Evolutionary conservation across 106 monocot species (phyloP), one percentile per base, ranked within the genome.

Genomic region (Phalaenopsis equestris): DNA sequence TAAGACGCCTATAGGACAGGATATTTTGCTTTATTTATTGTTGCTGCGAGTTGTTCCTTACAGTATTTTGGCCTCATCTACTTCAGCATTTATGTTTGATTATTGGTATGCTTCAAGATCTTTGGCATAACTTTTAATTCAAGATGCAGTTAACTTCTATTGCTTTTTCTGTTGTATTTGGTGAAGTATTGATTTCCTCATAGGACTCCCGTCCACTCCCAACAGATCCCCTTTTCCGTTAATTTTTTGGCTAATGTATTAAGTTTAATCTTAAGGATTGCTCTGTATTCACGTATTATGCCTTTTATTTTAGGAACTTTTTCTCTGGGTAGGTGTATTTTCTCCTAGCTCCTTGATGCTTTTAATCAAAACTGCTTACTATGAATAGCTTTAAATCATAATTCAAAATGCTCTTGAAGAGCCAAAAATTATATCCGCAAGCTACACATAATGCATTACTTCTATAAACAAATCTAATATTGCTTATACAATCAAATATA

Each of bases 351-450:
- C 52, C 52, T 2, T 52, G 14, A 52, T 12, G 52, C 52, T 52
- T 45, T 52, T 52, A 52, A 52, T 15, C 14, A 52, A 52, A 52
- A 52, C 3, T 52, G 52, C 14, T 52, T 52, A 12, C 52, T 52
- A 23, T 23, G 23, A 58, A 58, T 23, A 64, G 64, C 64, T 64
- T n/a, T 23, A 64, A 64, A 1, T 23, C 64, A 58, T 58, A 64
- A 64, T 64, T 64, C 64, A 64, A 64, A 23, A 21, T 92, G n/a
- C 89, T 83, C 91, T 99, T 94, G 93, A 95, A 78, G 91, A 99
- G 84, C 84, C 84, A 94, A 99, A 92, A 94, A 30, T 30, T 30
- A 30, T 30, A 30, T 6, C 61, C n/a, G 61, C 61, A 8, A 49
- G 1, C 49, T 12, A 2, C 49, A 49, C 49, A 49, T 49, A 49